phyloP scores from a whole-genome alignment of 1,139 yeast genomes.

The Magnusiomyces suaveolens region DNA sequence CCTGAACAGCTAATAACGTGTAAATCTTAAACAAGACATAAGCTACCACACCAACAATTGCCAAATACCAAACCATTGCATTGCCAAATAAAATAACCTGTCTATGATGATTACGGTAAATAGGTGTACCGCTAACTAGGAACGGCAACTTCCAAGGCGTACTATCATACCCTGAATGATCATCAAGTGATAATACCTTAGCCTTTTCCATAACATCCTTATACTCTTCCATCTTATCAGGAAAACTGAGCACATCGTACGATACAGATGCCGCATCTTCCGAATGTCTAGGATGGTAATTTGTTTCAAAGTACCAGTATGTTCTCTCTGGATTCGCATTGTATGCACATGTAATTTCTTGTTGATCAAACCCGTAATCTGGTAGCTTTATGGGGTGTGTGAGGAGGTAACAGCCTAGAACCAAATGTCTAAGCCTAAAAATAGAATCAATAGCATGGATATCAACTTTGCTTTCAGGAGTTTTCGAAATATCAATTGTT shows the following conservation, averaged over 20 bases:
- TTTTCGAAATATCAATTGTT: slow-evolving; percentile 19
- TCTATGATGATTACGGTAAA: slow-evolving; percentile 39
- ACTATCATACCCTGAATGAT: slow-evolving; percentile 11
- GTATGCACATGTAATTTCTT: slow-evolving; percentile 66
- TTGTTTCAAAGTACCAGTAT: slow-evolving; percentile 56
- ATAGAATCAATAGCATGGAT: slow-evolving; percentile 46
- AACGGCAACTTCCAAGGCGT: slow-evolving; percentile 42
- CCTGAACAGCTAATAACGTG: slow-evolving; percentile 18
- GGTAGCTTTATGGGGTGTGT: slow-evolving; percentile 58
- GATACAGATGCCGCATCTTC: slow-evolving; percentile 27
- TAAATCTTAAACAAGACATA: slow-evolving; percentile 21
- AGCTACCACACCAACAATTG: slow-evolving; percentile 13
- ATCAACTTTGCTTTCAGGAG: slow-evolving; percentile 34
- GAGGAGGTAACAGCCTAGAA: slow-evolving; percentile 50
- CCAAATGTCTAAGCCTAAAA: slow-evolving; percentile 52
- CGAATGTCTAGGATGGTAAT: slow-evolving; percentile 42
- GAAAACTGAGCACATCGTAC: slow-evolving; percentile 19
- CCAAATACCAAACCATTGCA: slow-evolving; percentile 42
- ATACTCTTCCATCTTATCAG: slow-evolving; percentile 30
- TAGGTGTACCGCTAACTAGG: slow-evolving; percentile 43
- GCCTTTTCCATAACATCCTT: slow-evolving; percentile 18
- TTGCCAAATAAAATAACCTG: slow-evolving; percentile 52
- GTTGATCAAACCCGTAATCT: slow-evolving; percentile 58
- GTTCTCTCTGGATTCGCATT: slow-evolving; percentile 52
- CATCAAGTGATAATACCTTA: background rate